These are phyloP conservation scores for Reticulascus tulasneorum DNA, from an alignment of 2,329 filamentous ascomycete species.

Conservation along the genomic window DNA sequence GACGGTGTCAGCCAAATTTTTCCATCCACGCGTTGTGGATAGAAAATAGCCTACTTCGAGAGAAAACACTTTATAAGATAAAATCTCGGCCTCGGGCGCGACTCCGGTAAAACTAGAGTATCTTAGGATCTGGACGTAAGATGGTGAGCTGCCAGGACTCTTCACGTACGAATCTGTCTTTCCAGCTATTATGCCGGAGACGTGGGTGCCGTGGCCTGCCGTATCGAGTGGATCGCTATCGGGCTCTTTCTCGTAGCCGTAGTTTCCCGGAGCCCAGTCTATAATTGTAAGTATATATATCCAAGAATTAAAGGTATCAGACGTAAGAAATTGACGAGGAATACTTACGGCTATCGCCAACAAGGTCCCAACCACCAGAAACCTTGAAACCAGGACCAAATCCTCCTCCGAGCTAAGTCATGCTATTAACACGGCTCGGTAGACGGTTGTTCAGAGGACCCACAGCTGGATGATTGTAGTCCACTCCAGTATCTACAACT, in stretches of 20 bases:
- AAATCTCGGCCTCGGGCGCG: slow-evolving; percentile 19
- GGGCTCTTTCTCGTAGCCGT: slow-evolving; percentile 9
- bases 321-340: not conserved
- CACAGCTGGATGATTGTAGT: slow-evolving; percentile 39
- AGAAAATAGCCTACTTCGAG: slow-evolving; percentile 9
- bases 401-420: slow-evolving; percentile 32
- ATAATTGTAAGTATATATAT: no score
- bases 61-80: slow-evolving; percentile 21
- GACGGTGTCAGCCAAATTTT: not conserved
- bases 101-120: slow-evolving; percentile 15
- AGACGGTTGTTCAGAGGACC: slow-evolving; percentile 1
- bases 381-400: slow-evolving; percentile 41
- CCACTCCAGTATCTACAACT: slow-evolving; percentile 16
- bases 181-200: slow-evolving; percentile 21
- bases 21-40: not conserved
- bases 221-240: slow-evolving; percentile 20
- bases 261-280: not conserved
- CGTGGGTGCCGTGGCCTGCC: slow-evolving; percentile 20
- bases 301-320: not conserved
- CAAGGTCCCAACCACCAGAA: slow-evolving; percentile 36
- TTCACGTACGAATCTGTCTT: slow-evolving; percentile 12
- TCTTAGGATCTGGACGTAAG: not conserved
- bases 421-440: not conserved
- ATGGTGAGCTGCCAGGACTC: no score
- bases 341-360: slow-evolving; percentile 25